Percentiles rank a stretch among this genome's conserved stretches.
phyloP scores from a whole-genome alignment of 768 basidiomycete species.

The Leccinum fibrillosum region DNA sequence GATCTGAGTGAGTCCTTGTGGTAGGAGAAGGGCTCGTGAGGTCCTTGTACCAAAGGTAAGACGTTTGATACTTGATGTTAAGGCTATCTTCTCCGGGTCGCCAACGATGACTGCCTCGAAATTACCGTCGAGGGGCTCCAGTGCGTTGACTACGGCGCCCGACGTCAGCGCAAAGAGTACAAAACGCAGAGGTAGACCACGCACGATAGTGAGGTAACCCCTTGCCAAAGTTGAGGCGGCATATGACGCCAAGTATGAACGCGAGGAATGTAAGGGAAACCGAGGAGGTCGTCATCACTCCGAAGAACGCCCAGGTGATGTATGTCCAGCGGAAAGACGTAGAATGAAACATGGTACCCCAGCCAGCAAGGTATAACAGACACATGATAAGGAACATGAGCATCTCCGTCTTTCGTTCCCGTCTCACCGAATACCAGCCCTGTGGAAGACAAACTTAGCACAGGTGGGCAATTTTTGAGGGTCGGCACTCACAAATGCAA shows the following conservation, averaged over 20 bases:
- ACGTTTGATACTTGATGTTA: slow-evolving; percentile 53
- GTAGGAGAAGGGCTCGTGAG: slow-evolving; percentile 33
- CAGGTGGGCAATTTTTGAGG: not conserved
- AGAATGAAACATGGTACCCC: slow-evolving; percentile 71
- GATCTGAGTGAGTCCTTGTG: slow-evolving; percentile 36
- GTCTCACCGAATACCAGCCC: slow-evolving; percentile 78
- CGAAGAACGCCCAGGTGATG: slow-evolving; percentile 71
- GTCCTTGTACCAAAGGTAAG: slow-evolving; percentile 34
- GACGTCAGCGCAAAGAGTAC: not conserved
- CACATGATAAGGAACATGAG: slow-evolving; percentile 60
- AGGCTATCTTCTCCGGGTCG: slow-evolving; percentile 58
- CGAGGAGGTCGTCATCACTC: slow-evolving; percentile 56
- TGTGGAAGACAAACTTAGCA: slow-evolving; percentile 19
- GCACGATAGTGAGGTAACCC: slow-evolving; percentile 65
- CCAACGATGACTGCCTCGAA: slow-evolving; percentile 32
- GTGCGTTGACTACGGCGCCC: slow-evolving; percentile 45
- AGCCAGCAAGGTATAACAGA: slow-evolving; percentile 60
- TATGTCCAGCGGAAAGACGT: slow-evolving; percentile 76
- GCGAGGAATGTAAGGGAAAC: slow-evolving; percentile 53
- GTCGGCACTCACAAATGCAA: slow-evolving; percentile 44
- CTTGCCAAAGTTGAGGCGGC: slow-evolving; percentile 74
- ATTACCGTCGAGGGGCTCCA: slow-evolving; percentile 48
- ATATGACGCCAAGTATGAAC: slow-evolving; percentile 61
- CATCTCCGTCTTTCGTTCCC: slow-evolving; percentile 59
- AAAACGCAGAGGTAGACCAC: slow-evolving; percentile 22